These are phyloP conservation scores for Talaromyces sp. DNA, from an alignment of 2,329 filamentous ascomycete species.

Conservation along the genomic window DNA sequence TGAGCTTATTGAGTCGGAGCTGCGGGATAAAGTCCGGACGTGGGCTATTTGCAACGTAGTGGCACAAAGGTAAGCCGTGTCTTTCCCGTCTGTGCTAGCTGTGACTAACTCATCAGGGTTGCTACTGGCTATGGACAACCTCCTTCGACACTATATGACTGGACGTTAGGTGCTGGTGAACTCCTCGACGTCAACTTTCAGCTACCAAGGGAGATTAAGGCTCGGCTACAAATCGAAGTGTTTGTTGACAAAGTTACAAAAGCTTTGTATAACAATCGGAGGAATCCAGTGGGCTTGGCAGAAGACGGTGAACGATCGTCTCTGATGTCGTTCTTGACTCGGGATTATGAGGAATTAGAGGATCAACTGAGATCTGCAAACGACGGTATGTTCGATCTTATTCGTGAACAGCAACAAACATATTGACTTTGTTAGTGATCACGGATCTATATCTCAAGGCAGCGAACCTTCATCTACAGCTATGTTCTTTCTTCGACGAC, in stretches of 20 bases:
- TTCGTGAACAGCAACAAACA: slow-evolving; percentile 11
- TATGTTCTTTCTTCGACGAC: slow-evolving; percentile 51
- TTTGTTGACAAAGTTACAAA: slow-evolving; percentile 58
- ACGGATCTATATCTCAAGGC: slow-evolving; percentile 49
- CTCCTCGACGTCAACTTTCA: slow-evolving; percentile 46
- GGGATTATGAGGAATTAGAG: slow-evolving; percentile 51
- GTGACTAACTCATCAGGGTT: slow-evolving; percentile 43
- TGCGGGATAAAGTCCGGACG: slow-evolving; percentile 62
- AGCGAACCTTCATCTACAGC: slow-evolving; percentile 46
- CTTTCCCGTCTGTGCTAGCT: background rate
- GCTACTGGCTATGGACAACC: slow-evolving; percentile 68
- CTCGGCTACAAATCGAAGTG: slow-evolving; percentile 55
- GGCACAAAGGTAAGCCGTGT: slow-evolving; percentile 55
- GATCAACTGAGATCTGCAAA: slow-evolving; percentile 46
- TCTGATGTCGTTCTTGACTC: slow-evolving; percentile 45
- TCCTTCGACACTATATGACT: slow-evolving; percentile 60
- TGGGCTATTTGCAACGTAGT: slow-evolving; percentile 68
- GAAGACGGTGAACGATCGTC: slow-evolving; percentile 44
- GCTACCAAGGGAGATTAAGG: slow-evolving; percentile 51
- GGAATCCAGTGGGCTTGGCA: slow-evolving; percentile 52
- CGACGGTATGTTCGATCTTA: slow-evolving; percentile 33
- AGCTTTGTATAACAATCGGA: slow-evolving; percentile 55
- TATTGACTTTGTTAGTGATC: slow-evolving; percentile 34
- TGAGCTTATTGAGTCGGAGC: slow-evolving; percentile 59
- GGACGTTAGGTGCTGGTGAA: slow-evolving; percentile 50